phyloP scores from a whole-genome alignment of 2,329 filamentous ascomycete species.

The Aotearoamyces nothofagi region DNA sequence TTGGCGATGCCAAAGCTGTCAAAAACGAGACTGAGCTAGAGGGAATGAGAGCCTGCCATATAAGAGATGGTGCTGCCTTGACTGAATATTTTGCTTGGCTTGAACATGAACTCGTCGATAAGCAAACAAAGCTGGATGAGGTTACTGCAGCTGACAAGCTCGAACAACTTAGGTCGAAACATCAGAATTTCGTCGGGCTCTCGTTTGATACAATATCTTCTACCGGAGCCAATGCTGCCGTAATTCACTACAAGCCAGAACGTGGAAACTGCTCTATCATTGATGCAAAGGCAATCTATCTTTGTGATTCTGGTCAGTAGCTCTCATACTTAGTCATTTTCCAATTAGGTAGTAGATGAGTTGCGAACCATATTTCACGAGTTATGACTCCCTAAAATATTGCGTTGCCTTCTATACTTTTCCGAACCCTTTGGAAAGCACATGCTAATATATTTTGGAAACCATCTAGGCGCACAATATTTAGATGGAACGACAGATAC shows the following conservation, averaged over 20 bases:
- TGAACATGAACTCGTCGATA: constrained; percentile 67
- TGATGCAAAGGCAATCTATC: constrained; percentile 73
- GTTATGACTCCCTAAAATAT: no score
- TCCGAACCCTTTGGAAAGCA: no score
- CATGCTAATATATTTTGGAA: no score
- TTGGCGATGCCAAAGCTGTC: constrained; percentile 82
- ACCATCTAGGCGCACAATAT: constrained; percentile 95
- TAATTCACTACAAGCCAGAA: constrained; percentile 93
- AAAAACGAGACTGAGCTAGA: constrained; percentile 84
- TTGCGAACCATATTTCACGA: no score
- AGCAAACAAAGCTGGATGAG: constrained; percentile 67
- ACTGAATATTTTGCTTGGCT: constrained; percentile 95
- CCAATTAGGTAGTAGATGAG: no score
- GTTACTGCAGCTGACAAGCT: constrained; percentile 86
- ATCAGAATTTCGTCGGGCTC: constrained; percentile 68
- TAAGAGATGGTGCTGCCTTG: constrained; percentile 82
- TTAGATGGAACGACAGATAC: constrained; percentile 92
- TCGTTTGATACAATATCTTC: constrained; percentile 96
- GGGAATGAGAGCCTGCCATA: constrained; percentile 88
- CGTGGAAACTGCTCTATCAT: constrained; percentile 67
- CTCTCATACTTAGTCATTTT: no score
- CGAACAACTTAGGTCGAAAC: constrained; percentile 53
- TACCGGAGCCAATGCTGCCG: constrained; percentile 66
- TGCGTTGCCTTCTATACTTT: no score
- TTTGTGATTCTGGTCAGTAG: constrained; percentile 97